phyloP scores from a whole-genome alignment of 1,284 basidiomycete species.

The Ustilago lituana region DNA sequence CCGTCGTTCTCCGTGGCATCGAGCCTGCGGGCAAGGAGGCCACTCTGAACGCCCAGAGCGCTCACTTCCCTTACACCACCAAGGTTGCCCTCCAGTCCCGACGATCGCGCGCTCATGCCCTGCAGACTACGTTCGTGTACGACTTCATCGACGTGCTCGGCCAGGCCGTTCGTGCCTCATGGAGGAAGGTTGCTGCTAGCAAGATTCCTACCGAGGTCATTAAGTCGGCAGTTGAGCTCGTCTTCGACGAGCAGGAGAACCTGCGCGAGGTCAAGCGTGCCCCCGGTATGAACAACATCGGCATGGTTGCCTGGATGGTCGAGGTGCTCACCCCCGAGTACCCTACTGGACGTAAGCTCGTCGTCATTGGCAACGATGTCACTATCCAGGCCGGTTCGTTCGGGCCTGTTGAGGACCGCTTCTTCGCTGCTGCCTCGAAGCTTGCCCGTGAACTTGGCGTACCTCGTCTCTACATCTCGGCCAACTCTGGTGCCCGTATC shows the following conservation, averaged over 20 bases:
- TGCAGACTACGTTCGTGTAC: conserved; percentile 96
- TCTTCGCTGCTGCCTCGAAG: conserved; percentile 93
- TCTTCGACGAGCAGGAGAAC: conserved; percentile 84
- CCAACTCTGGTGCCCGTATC: conserved; percentile 96
- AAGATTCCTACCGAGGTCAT: conserved; percentile 54
- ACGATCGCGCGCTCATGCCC: conserved; percentile 98
- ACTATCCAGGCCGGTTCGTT: conserved; percentile 99
- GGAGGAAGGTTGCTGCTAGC: conserved; percentile 77
- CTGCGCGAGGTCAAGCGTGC: conserved; percentile 88
- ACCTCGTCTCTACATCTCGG: conserved; percentile 95
- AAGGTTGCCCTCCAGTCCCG: conserved; percentile 99
- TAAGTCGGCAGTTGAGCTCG: conserved; percentile 72
- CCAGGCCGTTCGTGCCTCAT: conserved; percentile 92
- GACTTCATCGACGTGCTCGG: conserved; percentile 99
- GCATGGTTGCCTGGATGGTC: conserved; percentile 99
- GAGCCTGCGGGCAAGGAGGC: conserved; percentile 46
- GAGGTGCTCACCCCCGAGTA: conserved; percentile 92
- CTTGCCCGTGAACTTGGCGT: conserved; percentile 88
- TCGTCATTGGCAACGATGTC: conserved; percentile 97
- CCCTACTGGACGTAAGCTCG: conserved; percentile 84
- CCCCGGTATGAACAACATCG: conserved; percentile 91
- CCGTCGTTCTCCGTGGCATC: conserved; percentile 85
- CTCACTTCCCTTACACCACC: conserved; percentile 79
- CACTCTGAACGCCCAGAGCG: conserved; percentile 55
- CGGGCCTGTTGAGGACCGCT: conserved; percentile 92